Evolutionary conservation across 805 yeast genomes (phyloP).

Genomic region (Brettanomyces sp.): DNA sequence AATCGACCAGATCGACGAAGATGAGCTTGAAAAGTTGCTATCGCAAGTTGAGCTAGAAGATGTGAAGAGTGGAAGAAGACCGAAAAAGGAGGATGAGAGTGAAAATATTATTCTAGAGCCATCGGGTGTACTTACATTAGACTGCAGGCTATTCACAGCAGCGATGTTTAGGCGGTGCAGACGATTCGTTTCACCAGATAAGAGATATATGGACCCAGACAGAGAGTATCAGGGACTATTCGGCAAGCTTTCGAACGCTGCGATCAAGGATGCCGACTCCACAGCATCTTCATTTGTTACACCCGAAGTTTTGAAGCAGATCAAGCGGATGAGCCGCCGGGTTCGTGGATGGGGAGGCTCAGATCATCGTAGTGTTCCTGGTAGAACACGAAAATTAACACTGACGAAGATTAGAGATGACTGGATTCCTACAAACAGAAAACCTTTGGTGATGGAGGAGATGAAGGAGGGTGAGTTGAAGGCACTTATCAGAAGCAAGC

Average conservation of each 20-base stretch:
- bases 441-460: constrained; percentile 43
- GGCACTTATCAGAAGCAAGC: constrained; percentile 22
- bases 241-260: constrained; percentile 60
- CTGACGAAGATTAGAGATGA: constrained; percentile 70
- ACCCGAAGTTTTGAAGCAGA: constrained; percentile 59
- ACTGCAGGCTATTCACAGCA: constrained; percentile 35
- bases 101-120: constrained; percentile 22
- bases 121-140: constrained; percentile 16
- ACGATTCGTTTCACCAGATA: constrained; percentile 33
- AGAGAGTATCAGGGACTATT: constrained; percentile 61
- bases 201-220: constrained; percentile 63
- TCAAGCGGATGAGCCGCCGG: constrained; percentile 45
- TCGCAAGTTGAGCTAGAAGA: constrained; percentile 27
- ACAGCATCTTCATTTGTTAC: constrained; percentile 62
- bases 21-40: constrained; percentile 48
- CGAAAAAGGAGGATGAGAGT: constrained; percentile 18
- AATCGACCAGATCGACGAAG: constrained; percentile 19
- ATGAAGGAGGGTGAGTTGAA: constrained; percentile 27
- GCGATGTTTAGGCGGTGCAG: constrained; percentile 31
- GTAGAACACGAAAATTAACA: constrained; percentile 55
- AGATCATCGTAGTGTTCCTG: constrained; percentile 67
- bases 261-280: constrained; percentile 66
- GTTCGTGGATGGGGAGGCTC: constrained; percentile 82
- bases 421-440: constrained; percentile 64
- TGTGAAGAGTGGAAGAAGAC: constrained; percentile 14